Evolutionary conservation across 2,329 filamentous ascomycete genomes (phyloP), one percentile per base, ranked within the genome.

Genomic region (Byssochlamys sp.): DNA sequence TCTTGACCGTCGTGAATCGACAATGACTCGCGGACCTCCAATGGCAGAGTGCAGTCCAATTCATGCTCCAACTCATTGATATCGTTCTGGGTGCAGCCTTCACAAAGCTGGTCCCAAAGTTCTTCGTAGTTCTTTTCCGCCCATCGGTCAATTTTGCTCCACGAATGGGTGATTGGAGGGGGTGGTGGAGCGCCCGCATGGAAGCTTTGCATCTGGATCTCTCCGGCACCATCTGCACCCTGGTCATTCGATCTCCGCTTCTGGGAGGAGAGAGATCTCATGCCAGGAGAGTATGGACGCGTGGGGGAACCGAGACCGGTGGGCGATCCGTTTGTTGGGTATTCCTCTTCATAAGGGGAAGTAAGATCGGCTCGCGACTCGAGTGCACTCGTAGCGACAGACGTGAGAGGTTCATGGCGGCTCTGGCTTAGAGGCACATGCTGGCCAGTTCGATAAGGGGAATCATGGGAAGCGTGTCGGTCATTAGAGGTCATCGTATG

Each of bases 121-220:
- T 99, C 94, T 59, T 90, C 88, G 73, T 96, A 99, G 75, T 97
- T 90, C 61, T 94, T 89, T 68, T 97, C 94, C 57, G 89, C 83
- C 94, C 94, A 99, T 48, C 82, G 81, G 71, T 97, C 92, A 69
- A 99, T 96, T 73, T 91, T 89, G 71, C 82, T 86, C 94, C 94
- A 99, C 12, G 92, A 95, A 76, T 96, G 91, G 53, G 79, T 74
- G 45, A 95, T 86, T 5, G 94, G 91, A 2, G 94, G 94, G 6
- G 94, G 85, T 2, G 94, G 94, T 2, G 94, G 91, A 26, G 90
- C 82, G 57, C 94, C 94, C 64, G 96, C 91, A 67, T 88, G 85
- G 76, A 99, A 99, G 61, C 88, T 88, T 76, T 96, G 94, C 90
- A 99, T 94, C 65, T 88, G 92, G 61, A 99, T 96, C 73, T 96